phyloP scores from a whole-genome alignment of 768 basidiomycete genomes.

The Asterophora lycoperdoides region DNA sequence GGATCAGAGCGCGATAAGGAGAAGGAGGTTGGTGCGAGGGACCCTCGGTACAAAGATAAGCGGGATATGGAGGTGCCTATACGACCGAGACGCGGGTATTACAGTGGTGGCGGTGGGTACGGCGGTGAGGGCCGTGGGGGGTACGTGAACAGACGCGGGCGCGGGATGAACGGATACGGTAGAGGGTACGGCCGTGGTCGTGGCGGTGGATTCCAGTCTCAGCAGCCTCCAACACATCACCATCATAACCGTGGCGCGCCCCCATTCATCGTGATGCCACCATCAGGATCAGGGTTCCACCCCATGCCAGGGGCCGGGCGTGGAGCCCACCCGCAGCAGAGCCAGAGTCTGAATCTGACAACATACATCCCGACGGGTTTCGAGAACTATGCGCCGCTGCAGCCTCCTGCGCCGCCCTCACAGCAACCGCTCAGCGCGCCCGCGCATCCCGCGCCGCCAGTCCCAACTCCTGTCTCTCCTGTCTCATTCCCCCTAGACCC shows the following conservation, averaged over 20 bases:
- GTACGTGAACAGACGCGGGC: constrained; percentile 22
- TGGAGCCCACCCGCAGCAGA: constrained; percentile 3
- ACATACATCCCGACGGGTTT: constrained; percentile 28
- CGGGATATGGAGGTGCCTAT: constrained; percentile 8
- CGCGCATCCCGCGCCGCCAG: constrained; percentile 23
- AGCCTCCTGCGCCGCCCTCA: constrained; percentile 23
- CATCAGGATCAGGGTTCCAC: constrained; percentile 29
- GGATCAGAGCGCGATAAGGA: constrained; percentile 18
- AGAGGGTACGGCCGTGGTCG: constrained; percentile 33
- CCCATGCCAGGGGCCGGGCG: constrained; percentile 1
- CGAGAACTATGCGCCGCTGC: constrained; percentile 22
- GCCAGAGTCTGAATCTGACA: constrained; percentile 16
- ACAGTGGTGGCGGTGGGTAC: constrained; percentile 2
- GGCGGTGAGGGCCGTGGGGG: constrained; percentile 5
- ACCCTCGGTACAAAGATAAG: constrained; percentile 14
- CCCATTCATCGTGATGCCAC: constrained; percentile 27
- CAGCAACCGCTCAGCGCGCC: neutral
- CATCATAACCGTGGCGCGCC: constrained; percentile 19
- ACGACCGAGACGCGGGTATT: constrained; percentile 7
- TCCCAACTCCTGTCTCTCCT: constrained; percentile 44
- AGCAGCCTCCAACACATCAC: constrained; percentile 22
- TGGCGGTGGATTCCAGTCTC: constrained; percentile 30
- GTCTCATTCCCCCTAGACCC: constrained; percentile 60
- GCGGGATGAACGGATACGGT: constrained; percentile 30
- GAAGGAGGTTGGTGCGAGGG: neutral